These are phyloP conservation scores for Orbilia javanica DNA, from an alignment of 2,329 filamentous ascomycete species.

Conservation along the genomic window DNA sequence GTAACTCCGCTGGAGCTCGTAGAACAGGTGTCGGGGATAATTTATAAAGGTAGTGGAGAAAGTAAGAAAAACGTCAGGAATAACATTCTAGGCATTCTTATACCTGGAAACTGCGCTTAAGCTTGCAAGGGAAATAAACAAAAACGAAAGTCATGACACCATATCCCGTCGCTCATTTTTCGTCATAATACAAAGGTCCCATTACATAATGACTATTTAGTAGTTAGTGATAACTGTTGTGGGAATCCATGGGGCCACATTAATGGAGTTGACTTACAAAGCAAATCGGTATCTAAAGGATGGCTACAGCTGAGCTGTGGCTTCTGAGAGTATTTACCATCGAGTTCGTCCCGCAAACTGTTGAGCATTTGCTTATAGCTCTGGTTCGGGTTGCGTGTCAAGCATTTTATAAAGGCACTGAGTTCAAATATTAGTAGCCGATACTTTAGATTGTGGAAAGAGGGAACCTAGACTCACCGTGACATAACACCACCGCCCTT, in stretches of 20 bases:
- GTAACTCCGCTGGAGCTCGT: neutral
- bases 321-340: constrained; percentile 56
- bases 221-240: constrained; percentile 27
- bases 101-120: neutral
- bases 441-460: neutral
- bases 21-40: neutral
- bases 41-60: neutral
- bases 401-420: constrained; percentile 56
- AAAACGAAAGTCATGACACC: constrained; percentile 42
- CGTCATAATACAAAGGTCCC: constrained; percentile 25
- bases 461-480: constrained; percentile 25
- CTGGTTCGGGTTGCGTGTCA: constrained; percentile 41
- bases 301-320: constrained; percentile 57
- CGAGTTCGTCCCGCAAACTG: constrained; percentile 55
- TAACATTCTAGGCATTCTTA: neutral
- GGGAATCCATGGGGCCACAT: too few species aligned
- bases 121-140: neutral
- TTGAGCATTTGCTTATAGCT: constrained; percentile 59
- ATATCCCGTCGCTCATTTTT: constrained; percentile 22
- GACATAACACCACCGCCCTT: constrained; percentile 56
- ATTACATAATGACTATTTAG: constrained; percentile 51
- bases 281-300: constrained; percentile 57
- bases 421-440: constrained; percentile 6
- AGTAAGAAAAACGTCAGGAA: neutral
- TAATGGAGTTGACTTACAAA: constrained; percentile 41